Evolutionary conservation across 2,329 filamentous ascomycete species (phyloP).

Genomic region (Myrmaecium sp.): DNA sequence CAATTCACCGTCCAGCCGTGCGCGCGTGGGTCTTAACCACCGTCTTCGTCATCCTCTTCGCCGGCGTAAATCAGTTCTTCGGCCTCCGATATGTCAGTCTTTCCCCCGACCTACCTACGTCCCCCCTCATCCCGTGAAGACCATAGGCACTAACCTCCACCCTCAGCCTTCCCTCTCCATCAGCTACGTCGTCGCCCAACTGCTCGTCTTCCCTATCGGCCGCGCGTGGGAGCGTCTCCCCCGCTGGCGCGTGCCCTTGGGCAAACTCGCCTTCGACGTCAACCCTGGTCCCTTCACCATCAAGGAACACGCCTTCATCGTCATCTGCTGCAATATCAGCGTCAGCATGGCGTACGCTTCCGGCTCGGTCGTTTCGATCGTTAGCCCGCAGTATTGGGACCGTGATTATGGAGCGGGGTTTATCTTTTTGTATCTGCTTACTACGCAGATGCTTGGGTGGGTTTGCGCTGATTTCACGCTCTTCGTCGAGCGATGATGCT

Average conservation of each 20-base stretch:
- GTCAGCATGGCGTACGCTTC: slow-evolving; percentile 47
- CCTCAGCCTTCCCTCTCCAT: too few species aligned
- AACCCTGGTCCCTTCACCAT: slow-evolving; percentile 42
- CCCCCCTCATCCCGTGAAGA: slow-evolving; percentile 9
- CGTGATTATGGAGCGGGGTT: slow-evolving; percentile 40
- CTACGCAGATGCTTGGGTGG: slow-evolving; percentile 6
- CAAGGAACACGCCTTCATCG: slow-evolving; percentile 45
- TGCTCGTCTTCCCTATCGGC: slow-evolving; percentile 7
- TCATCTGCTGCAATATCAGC: slow-evolving; percentile 42
- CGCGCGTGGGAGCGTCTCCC: slow-evolving; percentile 37
- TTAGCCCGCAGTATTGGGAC: too few species aligned
- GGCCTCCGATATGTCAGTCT: slow-evolving; percentile 13
- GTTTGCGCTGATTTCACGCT: slow-evolving; percentile 3
- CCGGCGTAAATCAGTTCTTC: slow-evolving; percentile 15
- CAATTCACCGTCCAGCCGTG: too few species aligned
- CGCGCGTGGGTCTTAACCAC: slow-evolving; percentile 16
- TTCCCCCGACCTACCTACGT: slow-evolving; percentile 12
- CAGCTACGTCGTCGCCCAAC: slow-evolving; percentile 27
- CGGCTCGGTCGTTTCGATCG: too few species aligned
- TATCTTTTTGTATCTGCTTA: slow-evolving; percentile 9
- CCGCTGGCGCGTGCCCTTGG: slow-evolving; percentile 36
- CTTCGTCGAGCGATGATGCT: too few species aligned
- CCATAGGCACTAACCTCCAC: too few species aligned
- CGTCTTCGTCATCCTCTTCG: slow-evolving; percentile 10
- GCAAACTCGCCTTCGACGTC: slow-evolving; percentile 36